phyloP scores from a whole-genome alignment of 805 yeast species.

The Lipomyces yamadae region DNA sequence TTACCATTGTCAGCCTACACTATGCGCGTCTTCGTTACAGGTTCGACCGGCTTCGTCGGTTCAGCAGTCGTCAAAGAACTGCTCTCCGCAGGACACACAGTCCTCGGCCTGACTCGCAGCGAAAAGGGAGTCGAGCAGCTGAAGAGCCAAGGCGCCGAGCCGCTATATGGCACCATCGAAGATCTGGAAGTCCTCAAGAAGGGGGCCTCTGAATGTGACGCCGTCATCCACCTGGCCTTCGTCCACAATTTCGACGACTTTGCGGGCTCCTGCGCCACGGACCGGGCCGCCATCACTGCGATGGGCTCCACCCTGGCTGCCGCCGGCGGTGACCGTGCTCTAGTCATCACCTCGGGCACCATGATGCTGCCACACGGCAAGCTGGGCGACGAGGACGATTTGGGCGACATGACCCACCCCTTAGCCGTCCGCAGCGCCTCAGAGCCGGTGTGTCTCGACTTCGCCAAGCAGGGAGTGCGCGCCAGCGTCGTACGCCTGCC shows the following conservation, averaged over 20 bases:
- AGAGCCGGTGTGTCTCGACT: constrained; percentile 2
- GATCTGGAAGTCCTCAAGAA: constrained; percentile 1
- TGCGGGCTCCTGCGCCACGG: constrained; percentile 4
- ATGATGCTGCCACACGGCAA: not conserved
- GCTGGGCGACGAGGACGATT: not conserved
- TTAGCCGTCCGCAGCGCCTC: not conserved
- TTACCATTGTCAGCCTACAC: not conserved
- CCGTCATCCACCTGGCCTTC: constrained; percentile 1
- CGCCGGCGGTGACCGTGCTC: constrained; percentile 2
- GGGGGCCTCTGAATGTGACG: constrained; percentile 4
- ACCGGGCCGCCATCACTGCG: constrained; percentile 3
- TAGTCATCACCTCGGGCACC: not conserved
- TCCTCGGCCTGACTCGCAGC: constrained; percentile 43
- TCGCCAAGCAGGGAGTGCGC: constrained; percentile 1
- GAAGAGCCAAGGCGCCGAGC: constrained; percentile 1
- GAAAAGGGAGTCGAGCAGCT: constrained; percentile 1
- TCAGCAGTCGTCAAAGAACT: constrained; percentile 51
- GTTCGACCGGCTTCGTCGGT: constrained; percentile 59
- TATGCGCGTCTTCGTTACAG: constrained; percentile 51
- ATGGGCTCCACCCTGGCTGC: constrained; percentile 1
- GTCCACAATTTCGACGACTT: constrained; percentile 1
- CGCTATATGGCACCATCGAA: not conserved
- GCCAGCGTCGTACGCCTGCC: constrained; percentile 1
- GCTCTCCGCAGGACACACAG: constrained; percentile 50
- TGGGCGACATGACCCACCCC: not conserved